Evolutionary conservation across 768 basidiomycete species (phyloP), one percentile per base, ranked within the genome.

Genomic region (Amanita rubescens): DNA sequence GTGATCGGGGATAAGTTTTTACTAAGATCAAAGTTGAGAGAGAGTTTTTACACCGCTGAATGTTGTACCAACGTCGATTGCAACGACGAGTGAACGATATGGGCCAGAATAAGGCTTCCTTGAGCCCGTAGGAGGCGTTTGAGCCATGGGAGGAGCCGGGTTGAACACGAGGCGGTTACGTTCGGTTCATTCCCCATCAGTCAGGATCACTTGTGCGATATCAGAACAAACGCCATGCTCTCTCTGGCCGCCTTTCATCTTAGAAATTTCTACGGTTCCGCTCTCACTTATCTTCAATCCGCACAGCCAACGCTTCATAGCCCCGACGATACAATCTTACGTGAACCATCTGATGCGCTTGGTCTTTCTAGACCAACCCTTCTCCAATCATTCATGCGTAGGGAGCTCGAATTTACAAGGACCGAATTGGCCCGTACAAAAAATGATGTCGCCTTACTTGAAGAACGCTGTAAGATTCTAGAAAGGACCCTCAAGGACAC

Each of bases 21-120:
- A n/a, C n/a, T n/a, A 30, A 54, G 44, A 14, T 50, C 30, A 49
- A 35, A 4, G 11, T n/a, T n/a, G n/a, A 17, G 17, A 53, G 47
- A 48, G 48, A 60, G n/a, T n/a, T n/a, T 69, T 62, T 66, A 84
- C 88, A 14, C 88, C 88, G 60, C 84, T 86, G 62, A 90, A 90
- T 0, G 88, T 90, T 0, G 87, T 90, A 22, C 88, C 88, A 58
- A 90, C 79, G 61, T 90, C 88, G 66, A 90, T 79, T 5, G 88
- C 87, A 60, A 90, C 76, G 57, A 85, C 86, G 51, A 90, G 77
- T 54, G 84, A 78, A 59, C 86, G 77, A 15, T 71, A 69, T 11
- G 74, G 61, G 43, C 88, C 88, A 6, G 68, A 74, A 65, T 87
- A 89, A 20, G 87, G 88, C 67, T 86, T 88, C 53, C 88, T 78